Evolutionary conservation across 768 basidiomycete species (phyloP).

Genomic region (Hygrophoropsis aurantiaca): DNA sequence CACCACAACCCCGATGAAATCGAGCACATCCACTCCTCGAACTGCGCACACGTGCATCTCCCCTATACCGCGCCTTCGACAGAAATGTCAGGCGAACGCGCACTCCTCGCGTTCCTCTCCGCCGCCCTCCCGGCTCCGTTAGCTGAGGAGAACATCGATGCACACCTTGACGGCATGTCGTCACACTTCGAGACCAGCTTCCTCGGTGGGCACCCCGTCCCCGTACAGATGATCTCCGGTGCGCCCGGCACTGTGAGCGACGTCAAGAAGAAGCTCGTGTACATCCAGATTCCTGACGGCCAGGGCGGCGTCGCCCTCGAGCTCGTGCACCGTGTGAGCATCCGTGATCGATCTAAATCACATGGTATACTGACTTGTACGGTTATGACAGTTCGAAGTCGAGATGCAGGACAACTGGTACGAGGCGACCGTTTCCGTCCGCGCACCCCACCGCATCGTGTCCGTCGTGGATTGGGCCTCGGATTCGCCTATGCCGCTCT

Average conservation of each 20-base stretch:
- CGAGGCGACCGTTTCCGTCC: constrained; percentile 78
- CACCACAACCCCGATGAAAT: constrained; percentile 22
- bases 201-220: constrained; percentile 42
- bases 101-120: constrained; percentile 78
- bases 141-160: constrained; percentile 45
- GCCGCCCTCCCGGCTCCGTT: constrained; percentile 62
- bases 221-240: constrained; percentile 48
- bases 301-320: constrained; percentile 58
- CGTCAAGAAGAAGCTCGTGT: constrained; percentile 78
- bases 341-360: too few relatives aligned
- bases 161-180: constrained; percentile 51
- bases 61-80: constrained; percentile 27
- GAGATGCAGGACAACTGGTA: constrained; percentile 98
- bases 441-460: constrained; percentile 75
- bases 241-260: constrained; percentile 80
- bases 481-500: constrained; percentile 57
- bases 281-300: constrained; percentile 75
- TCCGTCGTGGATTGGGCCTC: constrained; percentile 95
- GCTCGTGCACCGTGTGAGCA: constrained; percentile 57
- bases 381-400: constrained; percentile 84
- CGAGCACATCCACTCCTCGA: constrained; percentile 49
- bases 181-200: constrained; percentile 41
- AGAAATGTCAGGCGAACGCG: constrained; percentile 36
- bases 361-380: neutral
- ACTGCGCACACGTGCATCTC: constrained; percentile 52